Conservation (phyloP, 2,329 filamentous ascomycete genomes). For the Pseudopithomyces maydicus region DNA sequence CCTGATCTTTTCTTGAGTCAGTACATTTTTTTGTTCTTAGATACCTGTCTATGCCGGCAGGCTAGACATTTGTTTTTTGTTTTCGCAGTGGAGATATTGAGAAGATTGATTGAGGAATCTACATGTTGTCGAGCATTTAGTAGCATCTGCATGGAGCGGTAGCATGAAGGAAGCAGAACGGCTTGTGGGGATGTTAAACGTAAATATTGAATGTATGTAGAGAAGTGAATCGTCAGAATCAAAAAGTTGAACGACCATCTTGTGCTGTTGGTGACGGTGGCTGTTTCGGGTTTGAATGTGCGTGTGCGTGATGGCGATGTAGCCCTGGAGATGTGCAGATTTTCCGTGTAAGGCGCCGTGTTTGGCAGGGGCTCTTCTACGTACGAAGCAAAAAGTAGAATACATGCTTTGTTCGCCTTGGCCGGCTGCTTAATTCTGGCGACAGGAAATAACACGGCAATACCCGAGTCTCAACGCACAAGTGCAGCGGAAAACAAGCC, state of each 20-base stretch:
- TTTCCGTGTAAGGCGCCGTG: no score
- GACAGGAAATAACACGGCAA: no score
- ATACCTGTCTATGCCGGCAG: constrained; percentile 46
- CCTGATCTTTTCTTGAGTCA: constrained; percentile 24
- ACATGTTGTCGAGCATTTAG: constrained; percentile 23
- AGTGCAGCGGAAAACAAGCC: no score
- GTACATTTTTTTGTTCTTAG: constrained; percentile 44
- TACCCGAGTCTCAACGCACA: neutral
- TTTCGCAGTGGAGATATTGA: constrained; percentile 25
- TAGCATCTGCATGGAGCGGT: constrained; percentile 24
- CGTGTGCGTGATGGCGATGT: neutral
- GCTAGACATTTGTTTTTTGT: constrained; percentile 42
- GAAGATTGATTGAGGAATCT: constrained; percentile 17
- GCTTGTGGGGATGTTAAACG: constrained; percentile 35
- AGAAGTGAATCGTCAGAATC: constrained; percentile 27
- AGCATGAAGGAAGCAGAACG: constrained; percentile 15
- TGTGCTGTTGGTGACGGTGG: neutral
- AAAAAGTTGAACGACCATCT: constrained; percentile 31
- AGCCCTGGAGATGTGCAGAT: no score
- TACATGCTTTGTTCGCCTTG: no score
- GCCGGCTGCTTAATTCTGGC: no score
- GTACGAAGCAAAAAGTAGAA: no score
- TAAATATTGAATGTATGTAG: constrained; percentile 29
- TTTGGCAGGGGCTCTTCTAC: no score
- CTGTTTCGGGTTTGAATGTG: neutral